Evolutionary conservation across 805 yeast genomes (phyloP).

Genomic region (Zygotorulaspora chibaensis): DNA sequence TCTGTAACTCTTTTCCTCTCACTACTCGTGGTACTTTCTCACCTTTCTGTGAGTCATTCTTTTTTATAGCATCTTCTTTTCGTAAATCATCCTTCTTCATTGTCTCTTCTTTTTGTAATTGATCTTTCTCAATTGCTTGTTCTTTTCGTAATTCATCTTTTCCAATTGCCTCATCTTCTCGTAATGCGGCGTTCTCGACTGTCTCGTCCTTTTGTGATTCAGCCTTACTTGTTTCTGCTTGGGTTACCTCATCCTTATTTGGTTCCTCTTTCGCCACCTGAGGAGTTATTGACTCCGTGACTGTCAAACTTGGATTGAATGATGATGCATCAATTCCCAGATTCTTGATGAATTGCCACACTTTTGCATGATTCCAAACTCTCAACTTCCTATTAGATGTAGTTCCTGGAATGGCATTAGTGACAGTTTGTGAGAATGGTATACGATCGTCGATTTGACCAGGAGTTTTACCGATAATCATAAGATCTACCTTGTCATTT

Average conservation of each 20-base stretch:
- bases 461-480: constrained; percentile 2
- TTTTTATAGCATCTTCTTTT: not conserved
- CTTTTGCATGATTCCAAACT: constrained; percentile 20
- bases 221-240: not conserved
- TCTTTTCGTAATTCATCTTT: not conserved
- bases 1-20: not conserved
- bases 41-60: not conserved
- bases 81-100: not conserved
- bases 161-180: not conserved
- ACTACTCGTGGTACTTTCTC: too few relatives aligned
- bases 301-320: not conserved
- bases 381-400: constrained; percentile 10
- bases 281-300: not conserved
- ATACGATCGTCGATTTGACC: not conserved
- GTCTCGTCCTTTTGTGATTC: not conserved
- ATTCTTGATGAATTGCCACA: constrained; percentile 16
- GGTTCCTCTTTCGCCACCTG: not conserved
- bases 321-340: constrained; percentile 10
- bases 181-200: not conserved
- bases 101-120: not conserved
- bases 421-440: not conserved
- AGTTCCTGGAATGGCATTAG: not conserved
- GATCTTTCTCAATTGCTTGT: not conserved
- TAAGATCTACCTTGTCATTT: constrained; percentile 7
- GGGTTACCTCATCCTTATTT: not conserved